These are phyloP conservation scores for Hericium rajendrae DNA, from an alignment of 768 basidiomycete genomes.

Conservation along the genomic window DNA sequence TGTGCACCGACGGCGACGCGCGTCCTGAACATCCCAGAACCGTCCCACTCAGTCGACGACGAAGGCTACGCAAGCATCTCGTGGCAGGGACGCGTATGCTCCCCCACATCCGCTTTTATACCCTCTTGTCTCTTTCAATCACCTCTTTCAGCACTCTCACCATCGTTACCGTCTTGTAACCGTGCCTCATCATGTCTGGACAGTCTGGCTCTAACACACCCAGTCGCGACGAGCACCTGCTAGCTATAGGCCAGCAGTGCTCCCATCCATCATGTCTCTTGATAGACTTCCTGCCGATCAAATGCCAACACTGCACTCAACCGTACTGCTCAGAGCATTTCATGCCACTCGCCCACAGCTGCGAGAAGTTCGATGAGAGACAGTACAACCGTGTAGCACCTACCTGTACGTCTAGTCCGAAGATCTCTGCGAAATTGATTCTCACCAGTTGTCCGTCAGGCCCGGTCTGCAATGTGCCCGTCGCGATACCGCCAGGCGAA, in stretches of 20 bases:
- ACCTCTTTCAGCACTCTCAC: neutral
- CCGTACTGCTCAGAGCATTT: conserved; percentile 77
- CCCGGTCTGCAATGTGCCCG: conserved; percentile 67
- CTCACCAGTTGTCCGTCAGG: conserved; percentile 28
- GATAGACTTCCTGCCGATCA: conserved; percentile 81
- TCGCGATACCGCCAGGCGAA: conserved; percentile 66
- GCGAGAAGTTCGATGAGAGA: conserved; percentile 60
- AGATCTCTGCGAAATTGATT: neutral
- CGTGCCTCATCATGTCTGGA: conserved; percentile 17
- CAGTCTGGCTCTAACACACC: conserved; percentile 21
- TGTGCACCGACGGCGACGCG: conserved; percentile 3
- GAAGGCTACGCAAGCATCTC: neutral
- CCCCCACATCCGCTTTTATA: conserved; percentile 10
- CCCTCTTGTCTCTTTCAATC: neutral
- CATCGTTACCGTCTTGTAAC: neutral
- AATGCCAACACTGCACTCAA: conserved; percentile 68
- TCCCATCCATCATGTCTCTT: conserved; percentile 54
- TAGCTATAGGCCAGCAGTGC: conserved; percentile 66
- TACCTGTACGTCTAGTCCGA: conserved; percentile 38
- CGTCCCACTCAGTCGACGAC: conserved; percentile 1
- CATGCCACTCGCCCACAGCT: conserved; percentile 55
- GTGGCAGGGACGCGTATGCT: conserved; percentile 13
- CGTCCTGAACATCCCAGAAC: neutral
- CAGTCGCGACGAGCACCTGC: conserved; percentile 45
- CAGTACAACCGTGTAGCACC: conserved; percentile 72